Conservation (phyloP, 83 land plant genomes). For the Picea abies region DNA sequence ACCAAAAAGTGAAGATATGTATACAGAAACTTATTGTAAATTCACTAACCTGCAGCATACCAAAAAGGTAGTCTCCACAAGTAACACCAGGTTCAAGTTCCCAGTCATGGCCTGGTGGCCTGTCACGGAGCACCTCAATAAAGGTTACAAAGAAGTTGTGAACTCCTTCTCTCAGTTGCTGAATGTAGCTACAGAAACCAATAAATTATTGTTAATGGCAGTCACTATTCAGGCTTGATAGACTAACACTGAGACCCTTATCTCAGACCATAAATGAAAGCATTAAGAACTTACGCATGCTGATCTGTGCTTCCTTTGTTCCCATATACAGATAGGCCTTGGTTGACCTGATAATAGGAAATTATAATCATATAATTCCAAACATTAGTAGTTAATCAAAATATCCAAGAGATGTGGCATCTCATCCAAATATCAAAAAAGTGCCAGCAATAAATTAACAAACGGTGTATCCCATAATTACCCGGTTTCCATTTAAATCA, state of each 20-base stretch:
- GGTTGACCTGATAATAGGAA: constrained; percentile 74
- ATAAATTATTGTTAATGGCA: background rate
- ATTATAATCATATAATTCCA: background rate
- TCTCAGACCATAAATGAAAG: background rate
- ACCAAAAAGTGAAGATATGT: background rate
- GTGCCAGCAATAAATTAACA: too few relatives aligned
- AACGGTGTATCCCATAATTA: constrained; percentile 21
- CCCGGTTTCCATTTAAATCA: constrained; percentile 95
- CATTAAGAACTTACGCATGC: constrained; percentile 77
- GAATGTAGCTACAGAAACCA: constrained; percentile 74
- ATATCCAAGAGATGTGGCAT: background rate
- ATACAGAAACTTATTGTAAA: background rate
- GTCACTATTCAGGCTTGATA: background rate
- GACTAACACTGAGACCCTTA: background rate
- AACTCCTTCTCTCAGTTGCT: constrained; percentile 94
- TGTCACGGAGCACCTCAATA: constrained; percentile 95
- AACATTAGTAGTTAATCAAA: background rate
- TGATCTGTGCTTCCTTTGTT: constrained; percentile 99
- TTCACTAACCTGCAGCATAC: constrained; percentile 84
- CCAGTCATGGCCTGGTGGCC: constrained; percentile 99
- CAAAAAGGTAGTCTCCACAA: constrained; percentile 97
- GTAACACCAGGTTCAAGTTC: constrained; percentile 99
- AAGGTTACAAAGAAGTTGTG: constrained; percentile 97
- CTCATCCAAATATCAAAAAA: background rate
- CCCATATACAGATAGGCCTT: constrained; percentile 95